Evolutionary conservation across 1,139 yeast genomes (phyloP).

Genomic region (Wickerhamomyces sp.): DNA sequence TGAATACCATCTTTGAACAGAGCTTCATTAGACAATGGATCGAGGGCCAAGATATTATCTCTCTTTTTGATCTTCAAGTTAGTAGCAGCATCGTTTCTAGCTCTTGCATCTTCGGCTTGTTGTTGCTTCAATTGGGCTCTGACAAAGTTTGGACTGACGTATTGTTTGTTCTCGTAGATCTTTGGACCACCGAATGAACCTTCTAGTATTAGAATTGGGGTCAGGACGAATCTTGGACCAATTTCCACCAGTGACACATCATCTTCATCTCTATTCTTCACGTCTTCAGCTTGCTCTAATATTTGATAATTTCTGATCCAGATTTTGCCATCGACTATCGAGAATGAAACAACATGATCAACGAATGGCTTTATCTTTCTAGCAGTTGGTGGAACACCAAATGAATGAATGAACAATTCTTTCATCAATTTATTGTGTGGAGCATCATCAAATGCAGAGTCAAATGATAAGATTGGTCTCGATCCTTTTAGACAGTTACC

Average conservation of each 20-base stretch:
- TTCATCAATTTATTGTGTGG: constrained; percentile 72
- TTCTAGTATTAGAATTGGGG: constrained; percentile 86
- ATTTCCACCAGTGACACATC: constrained; percentile 83
- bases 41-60: constrained; percentile 68
- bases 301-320: constrained; percentile 97
- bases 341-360: constrained; percentile 91
- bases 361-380: constrained; percentile 91
- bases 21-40: constrained; percentile 79
- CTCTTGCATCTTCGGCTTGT: constrained; percentile 73
- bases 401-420: constrained; percentile 78
- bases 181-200: constrained; percentile 99
- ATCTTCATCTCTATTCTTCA: constrained; percentile 43
- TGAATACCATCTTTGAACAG: constrained; percentile 48
- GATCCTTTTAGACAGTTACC: constrained; percentile 96
- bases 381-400: constrained; percentile 97
- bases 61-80: constrained; percentile 73
- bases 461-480: constrained; percentile 91
- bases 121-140: constrained; percentile 84
- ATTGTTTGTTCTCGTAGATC: constrained; percentile 94
- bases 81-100: constrained; percentile 75
- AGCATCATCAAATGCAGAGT: constrained; percentile 61
- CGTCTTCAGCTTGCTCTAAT: constrained; percentile 57
- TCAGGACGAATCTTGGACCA: constrained; percentile 95
- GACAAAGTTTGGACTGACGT: constrained; percentile 91
- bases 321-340: constrained; percentile 87